Evolutionary conservation across 2,329 filamentous ascomycete species (phyloP).

Genomic region (Phyllosticta paracitricarpa): DNA sequence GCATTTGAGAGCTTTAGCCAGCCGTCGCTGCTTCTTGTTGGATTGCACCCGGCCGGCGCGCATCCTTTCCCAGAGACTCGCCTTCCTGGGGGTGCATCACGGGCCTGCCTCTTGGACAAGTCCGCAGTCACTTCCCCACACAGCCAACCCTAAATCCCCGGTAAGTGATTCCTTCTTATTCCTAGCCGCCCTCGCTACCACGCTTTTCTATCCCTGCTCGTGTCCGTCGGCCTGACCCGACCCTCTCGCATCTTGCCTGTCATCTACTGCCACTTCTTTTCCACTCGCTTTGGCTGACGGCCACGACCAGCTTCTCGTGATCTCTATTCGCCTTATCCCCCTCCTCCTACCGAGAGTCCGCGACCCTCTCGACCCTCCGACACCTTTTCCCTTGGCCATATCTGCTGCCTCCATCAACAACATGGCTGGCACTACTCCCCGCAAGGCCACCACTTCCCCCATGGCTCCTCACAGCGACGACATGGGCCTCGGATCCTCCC

Average conservation of each 20-base stretch:
- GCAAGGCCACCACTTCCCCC: slow-evolving; percentile 20
- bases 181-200: slow-evolving; percentile 9
- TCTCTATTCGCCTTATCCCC: slow-evolving; percentile 5
- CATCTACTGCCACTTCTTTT: slow-evolving; percentile 5
- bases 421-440: slow-evolving; percentile 32
- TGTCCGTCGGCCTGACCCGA: not conserved
- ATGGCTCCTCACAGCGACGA: slow-evolving; percentile 23
- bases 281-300: slow-evolving; percentile 1
- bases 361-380: not conserved
- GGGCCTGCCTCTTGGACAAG: not conserved
- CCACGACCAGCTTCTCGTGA: slow-evolving; percentile 9
- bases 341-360: too few species aligned
- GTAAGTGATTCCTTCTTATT: not conserved
- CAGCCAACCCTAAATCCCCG: not conserved
- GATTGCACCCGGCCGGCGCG: not conserved
- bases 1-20: not conserved
- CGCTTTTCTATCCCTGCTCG: slow-evolving; percentile 5
- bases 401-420: slow-evolving; percentile 24
- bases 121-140: not conserved
- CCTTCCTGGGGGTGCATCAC: too few species aligned
- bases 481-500: slow-evolving; percentile 24
- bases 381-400: slow-evolving; percentile 19
- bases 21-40: not conserved
- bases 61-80: not conserved
- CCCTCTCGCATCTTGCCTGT: slow-evolving; percentile 4